Conservation (phyloP, 768 basidiomycete genomes). For the Hirschioporus abietinus region DNA sequence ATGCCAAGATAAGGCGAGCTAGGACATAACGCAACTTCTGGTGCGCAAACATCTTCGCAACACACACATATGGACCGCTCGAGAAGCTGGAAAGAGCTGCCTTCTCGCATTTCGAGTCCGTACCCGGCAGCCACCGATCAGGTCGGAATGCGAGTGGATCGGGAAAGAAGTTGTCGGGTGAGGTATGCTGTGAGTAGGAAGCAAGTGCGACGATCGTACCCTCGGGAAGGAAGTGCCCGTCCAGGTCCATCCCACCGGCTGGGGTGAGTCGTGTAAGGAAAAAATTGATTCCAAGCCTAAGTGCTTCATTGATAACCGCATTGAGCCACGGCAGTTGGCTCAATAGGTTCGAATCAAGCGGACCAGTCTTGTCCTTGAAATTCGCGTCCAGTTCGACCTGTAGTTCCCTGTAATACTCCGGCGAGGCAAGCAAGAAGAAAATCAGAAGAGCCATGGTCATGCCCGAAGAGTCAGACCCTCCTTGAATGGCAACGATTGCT, state of each 20-base stretch:
- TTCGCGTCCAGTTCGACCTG: constrained; percentile 22
- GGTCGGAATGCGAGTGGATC: constrained; percentile 16
- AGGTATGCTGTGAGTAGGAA: constrained; percentile 23
- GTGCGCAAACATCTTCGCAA: constrained; percentile 26
- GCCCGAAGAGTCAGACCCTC: constrained; percentile 28
- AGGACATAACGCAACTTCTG: constrained; percentile 25
- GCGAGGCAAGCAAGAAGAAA: constrained; percentile 23
- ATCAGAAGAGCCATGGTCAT: constrained; percentile 19
- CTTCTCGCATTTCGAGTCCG: constrained; percentile 20
- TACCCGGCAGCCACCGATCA: constrained; percentile 29
- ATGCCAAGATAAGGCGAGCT: constrained; percentile 23
- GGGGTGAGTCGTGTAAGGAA: constrained; percentile 26
- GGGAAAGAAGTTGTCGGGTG: constrained; percentile 28
- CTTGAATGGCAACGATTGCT: constrained; percentile 14
- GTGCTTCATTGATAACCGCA: constrained; percentile 28
- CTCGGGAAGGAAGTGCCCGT: constrained; percentile 24
- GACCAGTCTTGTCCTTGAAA: constrained; percentile 17
- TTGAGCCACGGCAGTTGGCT: constrained; percentile 27
- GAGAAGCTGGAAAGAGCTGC: constrained; percentile 25
- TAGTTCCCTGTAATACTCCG: constrained; percentile 18
- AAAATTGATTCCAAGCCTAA: constrained; percentile 27
- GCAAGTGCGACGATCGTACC: constrained; percentile 26
- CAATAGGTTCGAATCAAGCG: constrained; percentile 16
- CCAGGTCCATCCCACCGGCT: constrained; percentile 22
- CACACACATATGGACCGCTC: constrained; percentile 26